These are phyloP conservation scores for Entomortierella lignicola DNA, from an alignment of 192 early-diverging fungal species.

Conservation along the genomic window DNA sequence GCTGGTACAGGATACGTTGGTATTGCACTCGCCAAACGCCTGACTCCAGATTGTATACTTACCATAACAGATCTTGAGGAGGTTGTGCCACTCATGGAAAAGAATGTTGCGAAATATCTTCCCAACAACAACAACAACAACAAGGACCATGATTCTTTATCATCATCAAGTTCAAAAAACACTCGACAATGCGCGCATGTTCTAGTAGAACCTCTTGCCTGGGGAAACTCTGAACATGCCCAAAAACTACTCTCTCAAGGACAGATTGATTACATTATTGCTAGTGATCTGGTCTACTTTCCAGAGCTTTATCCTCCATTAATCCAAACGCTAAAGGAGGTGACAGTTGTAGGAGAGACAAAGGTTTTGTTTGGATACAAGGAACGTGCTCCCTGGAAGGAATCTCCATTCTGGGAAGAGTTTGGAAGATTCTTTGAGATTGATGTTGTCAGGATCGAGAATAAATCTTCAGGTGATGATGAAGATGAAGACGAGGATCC, in stretches of 20 bases:
- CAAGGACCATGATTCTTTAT: no score
- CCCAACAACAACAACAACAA: no score
- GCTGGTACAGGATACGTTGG: conserved; percentile 66
- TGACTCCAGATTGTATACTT: conserved; percentile 40
- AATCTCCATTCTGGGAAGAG: conserved; percentile 64
- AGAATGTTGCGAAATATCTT: conserved; percentile 47
- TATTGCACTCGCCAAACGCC: conserved; percentile 54
- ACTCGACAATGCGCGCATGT: conserved; percentile 22
- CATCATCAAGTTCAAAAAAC: neutral
- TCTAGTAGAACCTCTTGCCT: conserved; percentile 47
- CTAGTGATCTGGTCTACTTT: conserved; percentile 65
- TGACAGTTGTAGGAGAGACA: conserved; percentile 44
- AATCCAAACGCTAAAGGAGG: conserved; percentile 53
- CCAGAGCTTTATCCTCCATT: conserved; percentile 58
- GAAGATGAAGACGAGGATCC: neutral
- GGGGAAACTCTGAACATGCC: conserved; percentile 59
- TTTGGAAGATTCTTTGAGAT: conserved; percentile 65
- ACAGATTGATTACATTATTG: conserved; percentile 56
- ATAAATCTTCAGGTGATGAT: neutral
- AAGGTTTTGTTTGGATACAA: conserved; percentile 63
- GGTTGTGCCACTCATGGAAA: conserved; percentile 57
- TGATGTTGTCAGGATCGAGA: conserved; percentile 55
- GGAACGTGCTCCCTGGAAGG: conserved; percentile 59
- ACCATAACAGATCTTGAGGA: conserved; percentile 61
- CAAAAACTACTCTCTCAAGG: conserved; percentile 13